A percentile compares a stretch with the other conserved stretches of the same genome.
Evolutionary conservation across 2,329 filamentous ascomycete genomes (phyloP).

Genomic region (Teratosphaeria zuluensis): DNA sequence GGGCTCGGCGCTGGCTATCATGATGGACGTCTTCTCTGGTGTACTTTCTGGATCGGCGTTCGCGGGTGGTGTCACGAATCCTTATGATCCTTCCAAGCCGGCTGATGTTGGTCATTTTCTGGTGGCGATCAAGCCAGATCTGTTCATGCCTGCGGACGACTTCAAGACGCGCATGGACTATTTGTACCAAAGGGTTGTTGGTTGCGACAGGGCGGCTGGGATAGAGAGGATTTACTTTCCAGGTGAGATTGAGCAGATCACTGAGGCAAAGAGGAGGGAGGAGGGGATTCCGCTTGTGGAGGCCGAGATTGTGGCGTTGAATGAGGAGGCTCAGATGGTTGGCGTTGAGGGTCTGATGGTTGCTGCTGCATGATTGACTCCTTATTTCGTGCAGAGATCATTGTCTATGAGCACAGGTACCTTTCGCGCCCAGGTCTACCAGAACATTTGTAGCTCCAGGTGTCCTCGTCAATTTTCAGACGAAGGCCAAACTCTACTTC

Average conservation of each 20-base stretch:
- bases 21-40: slow-evolving; percentile 79
- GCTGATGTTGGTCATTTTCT: slow-evolving; percentile 29
- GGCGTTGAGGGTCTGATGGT: slow-evolving; percentile 14
- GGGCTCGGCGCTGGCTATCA: slow-evolving; percentile 64
- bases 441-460: too few relatives aligned
- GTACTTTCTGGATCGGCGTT: slow-evolving; percentile 69
- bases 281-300: slow-evolving; percentile 42
- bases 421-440: too few relatives aligned
- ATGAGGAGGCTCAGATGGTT: slow-evolving; percentile 39
- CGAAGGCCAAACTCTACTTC: too few relatives aligned
- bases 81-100: slow-evolving; percentile 54
- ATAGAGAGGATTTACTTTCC: slow-evolving; percentile 49
- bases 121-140: slow-evolving; percentile 27
- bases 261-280: slow-evolving; percentile 30
- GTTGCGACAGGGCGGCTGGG: slow-evolving; percentile 42
- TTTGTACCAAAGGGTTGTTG: slow-evolving; percentile 45
- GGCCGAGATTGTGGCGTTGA: slow-evolving; percentile 40
- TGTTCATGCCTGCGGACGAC: slow-evolving; percentile 26
- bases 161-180: slow-evolving; percentile 43
- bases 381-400: too few relatives aligned
- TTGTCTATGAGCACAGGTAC: too few relatives aligned
- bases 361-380: background rate
- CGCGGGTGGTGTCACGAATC: slow-evolving; percentile 65
- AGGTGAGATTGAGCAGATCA: slow-evolving; percentile 47
- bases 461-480: too few relatives aligned